Conservation (phyloP, 257 asterid species). For the Oldenlandia corymbosa region DNA sequence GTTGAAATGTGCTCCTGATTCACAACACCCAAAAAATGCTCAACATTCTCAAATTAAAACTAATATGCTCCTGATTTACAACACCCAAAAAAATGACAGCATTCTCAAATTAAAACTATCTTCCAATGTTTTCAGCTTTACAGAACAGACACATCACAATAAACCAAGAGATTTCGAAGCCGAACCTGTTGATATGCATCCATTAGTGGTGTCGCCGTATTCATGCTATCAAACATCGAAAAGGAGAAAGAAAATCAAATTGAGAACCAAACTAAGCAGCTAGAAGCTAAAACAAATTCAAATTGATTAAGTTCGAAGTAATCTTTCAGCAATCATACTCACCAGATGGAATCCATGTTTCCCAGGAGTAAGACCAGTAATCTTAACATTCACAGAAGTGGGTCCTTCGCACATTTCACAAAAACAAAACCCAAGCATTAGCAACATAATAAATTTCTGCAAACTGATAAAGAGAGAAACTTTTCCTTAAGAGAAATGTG, state of each 20-base stretch:
- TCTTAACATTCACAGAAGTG: conserved; percentile 74
- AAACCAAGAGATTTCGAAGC: conserved; percentile 16
- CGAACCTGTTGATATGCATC: conserved; percentile 95
- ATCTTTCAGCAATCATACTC: conserved; percentile 19
- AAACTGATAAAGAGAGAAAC: not conserved
- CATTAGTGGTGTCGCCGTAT: conserved; percentile 96
- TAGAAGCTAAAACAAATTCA: conserved; percentile 3
- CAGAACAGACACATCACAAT: not conserved
- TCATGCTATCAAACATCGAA: conserved; percentile 56
- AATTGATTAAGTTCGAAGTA: not conserved
- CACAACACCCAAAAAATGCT: not conserved
- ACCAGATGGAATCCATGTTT: conserved; percentile 93
- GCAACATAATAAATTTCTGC: not conserved
- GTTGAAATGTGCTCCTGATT: conserved; percentile 84
- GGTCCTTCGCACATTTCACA: conserved; percentile 48
- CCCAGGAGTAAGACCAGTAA: conserved; percentile 89
- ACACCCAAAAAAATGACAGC: not conserved
- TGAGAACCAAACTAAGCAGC: conserved; percentile 9
- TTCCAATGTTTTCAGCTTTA: not conserved
- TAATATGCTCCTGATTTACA: conserved; percentile 58
- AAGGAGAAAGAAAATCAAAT: conserved; percentile 7
- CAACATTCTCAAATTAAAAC: conserved; percentile 4
- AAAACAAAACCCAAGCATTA: conserved; percentile 4
- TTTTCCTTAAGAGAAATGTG: not conserved
- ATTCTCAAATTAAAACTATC: conserved; percentile 1